A percentile compares a stretch with the other conserved stretches of the same genome.
Evolutionary conservation across 129 eudicot genomes (phyloP).

Genomic region (Mikania micrantha): DNA sequence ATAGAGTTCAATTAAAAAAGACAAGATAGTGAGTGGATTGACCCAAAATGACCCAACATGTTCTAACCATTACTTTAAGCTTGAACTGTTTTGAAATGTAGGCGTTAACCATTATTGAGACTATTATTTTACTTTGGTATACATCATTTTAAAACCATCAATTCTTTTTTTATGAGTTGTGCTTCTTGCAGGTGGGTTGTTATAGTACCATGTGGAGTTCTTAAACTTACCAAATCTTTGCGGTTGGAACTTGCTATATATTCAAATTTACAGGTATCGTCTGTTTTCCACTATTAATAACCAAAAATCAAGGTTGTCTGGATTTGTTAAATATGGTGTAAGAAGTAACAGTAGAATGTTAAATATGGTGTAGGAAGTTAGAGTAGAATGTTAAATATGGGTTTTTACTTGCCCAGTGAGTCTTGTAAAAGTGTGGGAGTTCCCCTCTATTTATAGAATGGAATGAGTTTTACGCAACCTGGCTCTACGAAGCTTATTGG

Average conservation of each 20-base stretch:
- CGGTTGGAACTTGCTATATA: conserved; percentile 92
- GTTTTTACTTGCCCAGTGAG: too few relatives aligned
- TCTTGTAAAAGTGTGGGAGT: too few relatives aligned
- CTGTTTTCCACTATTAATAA: background rate
- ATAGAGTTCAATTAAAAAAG: background rate
- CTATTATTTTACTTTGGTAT: background rate
- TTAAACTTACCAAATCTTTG: conserved; percentile 55
- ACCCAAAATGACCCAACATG: background rate
- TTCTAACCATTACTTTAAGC: background rate
- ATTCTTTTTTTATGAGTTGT: background rate
- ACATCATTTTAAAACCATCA: background rate
- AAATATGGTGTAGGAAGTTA: too few relatives aligned
- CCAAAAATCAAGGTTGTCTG: background rate
- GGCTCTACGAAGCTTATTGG: too few relatives aligned
- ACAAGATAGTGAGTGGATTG: background rate
- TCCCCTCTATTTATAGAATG: too few relatives aligned
- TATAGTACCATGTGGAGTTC: conserved; percentile 81
- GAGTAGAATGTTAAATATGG: too few relatives aligned
- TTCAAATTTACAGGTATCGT: conserved; percentile 53
- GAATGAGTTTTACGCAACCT: too few relatives aligned
- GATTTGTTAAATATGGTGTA: too few relatives aligned
- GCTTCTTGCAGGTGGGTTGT: conserved; percentile 71
- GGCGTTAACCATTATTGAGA: background rate
- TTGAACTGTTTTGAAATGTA: background rate
- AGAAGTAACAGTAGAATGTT: too few relatives aligned